These are phyloP conservation scores for Misopates orontium DNA, from an alignment of 257 asterid species.

Conservation along the genomic window DNA sequence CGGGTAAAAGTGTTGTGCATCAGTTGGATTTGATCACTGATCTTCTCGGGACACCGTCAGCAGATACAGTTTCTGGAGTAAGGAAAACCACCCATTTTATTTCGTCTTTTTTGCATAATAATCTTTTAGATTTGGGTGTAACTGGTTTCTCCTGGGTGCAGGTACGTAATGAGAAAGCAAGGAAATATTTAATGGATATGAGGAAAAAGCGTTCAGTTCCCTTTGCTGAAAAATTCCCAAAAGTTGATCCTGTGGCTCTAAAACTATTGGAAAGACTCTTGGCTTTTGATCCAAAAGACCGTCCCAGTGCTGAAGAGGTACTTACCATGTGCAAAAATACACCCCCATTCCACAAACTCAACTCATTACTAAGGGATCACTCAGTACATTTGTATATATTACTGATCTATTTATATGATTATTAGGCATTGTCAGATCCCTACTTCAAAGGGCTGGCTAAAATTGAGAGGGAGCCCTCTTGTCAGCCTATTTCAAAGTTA, in stretches of 20 bases:
- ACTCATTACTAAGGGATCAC: constrained; percentile 7
- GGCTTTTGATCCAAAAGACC: constrained; percentile 90
- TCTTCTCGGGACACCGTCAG: constrained; percentile 85
- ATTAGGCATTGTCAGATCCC: constrained; percentile 88
- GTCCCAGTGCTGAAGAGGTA: constrained; percentile 94
- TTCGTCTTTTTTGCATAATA: constrained; percentile 12
- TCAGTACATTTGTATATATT: constrained; percentile 16
- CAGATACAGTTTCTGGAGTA: constrained; percentile 80
- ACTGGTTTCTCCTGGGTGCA: constrained; percentile 37
- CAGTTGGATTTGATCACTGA: constrained; percentile 89
- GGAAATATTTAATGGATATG: constrained; percentile 77
- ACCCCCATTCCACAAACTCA: neutral
- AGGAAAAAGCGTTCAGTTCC: constrained; percentile 61
- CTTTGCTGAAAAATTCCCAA: constrained; percentile 65
- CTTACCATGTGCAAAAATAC: constrained; percentile 1
- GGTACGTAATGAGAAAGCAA: constrained; percentile 96
- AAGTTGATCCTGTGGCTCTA: constrained; percentile 72
- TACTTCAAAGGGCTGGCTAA: constrained; percentile 87
- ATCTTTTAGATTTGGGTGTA: constrained; percentile 13
- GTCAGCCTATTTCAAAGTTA: constrained; percentile 75
- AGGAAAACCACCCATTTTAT: constrained; percentile 10
- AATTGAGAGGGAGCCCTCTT: constrained; percentile 88
- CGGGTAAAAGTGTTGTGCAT: constrained; percentile 91
- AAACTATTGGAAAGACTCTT: constrained; percentile 65
- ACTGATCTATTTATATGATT: constrained; percentile 29